Conservation (phyloP, 2,329 filamentous ascomycete species). For the Ascomycota sp. region DNA sequence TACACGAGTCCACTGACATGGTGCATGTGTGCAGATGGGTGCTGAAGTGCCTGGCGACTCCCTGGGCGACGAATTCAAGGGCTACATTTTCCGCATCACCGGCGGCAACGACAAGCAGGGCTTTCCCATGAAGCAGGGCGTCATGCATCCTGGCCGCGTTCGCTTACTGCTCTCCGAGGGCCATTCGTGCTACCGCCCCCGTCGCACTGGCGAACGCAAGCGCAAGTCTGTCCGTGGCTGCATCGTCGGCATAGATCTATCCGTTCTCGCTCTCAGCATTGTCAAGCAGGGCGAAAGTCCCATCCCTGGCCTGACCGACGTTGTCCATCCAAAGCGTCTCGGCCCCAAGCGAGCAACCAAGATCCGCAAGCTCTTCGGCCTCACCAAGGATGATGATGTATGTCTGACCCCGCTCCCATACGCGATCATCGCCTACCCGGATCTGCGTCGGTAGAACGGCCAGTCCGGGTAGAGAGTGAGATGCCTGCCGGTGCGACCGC, state of each 20-base stretch:
- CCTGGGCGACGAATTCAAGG: conserved; percentile 98
- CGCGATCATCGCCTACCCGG: conserved; percentile 51
- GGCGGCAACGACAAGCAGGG: conserved; percentile 99
- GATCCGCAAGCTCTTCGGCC: conserved; percentile 98
- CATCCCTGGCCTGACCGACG: conserved; percentile 90
- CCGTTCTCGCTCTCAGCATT: conserved; percentile 82
- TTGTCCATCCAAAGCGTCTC: conserved; percentile 96
- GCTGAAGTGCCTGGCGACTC: conserved; percentile 83
- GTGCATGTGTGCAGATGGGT: conserved; percentile 40
- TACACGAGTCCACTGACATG: too few species aligned
- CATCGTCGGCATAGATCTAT: conserved; percentile 91
- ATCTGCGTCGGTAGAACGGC: conserved; percentile 21
- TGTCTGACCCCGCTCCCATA: conserved; percentile 38
- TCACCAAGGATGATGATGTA: conserved; percentile 99
- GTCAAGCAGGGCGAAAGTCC: conserved; percentile 96
- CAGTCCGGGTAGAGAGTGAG: conserved; percentile 41
- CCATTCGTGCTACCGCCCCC: conserved; percentile 98
- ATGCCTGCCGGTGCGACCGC: conserved; percentile 10
- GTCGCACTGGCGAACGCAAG: conserved; percentile 97
- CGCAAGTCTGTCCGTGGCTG: conserved; percentile 97
- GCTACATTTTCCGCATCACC: conserved; percentile 98
- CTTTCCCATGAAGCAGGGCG: conserved; percentile 99
- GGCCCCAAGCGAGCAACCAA: conserved; percentile 99
- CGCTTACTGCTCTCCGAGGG: conserved; percentile 86
- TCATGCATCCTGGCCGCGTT: conserved; percentile 97